Evolutionary conservation across 768 basidiomycete genomes (phyloP), one percentile per base, ranked within the genome.

Genomic region (Candolleomyces aberdarensis): DNA sequence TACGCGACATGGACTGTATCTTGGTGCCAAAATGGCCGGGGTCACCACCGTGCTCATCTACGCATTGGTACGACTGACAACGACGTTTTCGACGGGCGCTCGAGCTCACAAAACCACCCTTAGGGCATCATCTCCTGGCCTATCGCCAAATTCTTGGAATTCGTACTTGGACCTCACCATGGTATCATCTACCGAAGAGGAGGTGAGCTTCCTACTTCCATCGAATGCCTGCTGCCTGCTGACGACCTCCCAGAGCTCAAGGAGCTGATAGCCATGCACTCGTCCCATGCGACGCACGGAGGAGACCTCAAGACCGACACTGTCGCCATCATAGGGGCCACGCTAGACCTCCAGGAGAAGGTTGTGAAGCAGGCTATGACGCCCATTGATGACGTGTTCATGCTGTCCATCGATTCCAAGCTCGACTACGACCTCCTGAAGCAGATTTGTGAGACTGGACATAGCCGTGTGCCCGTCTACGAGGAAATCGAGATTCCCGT

Each of bases 261-360:
- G 67, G 94, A 96, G 69, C 76, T 96, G 29, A 94, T 96, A 60
- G 92, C 92, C 1, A 85, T 96, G 84, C 94, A 96, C 64, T 87
- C 86, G 2, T 84, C 83, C 0, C 80, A 81, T 36, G 87, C 83
- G 5, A 78, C 87, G 0, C 88, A 87, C 60, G 93, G 92, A 13
- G 94, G 94, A 11, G 94, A 96, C 70, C 77, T 96, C 48, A 89
- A 92, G 67, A 83, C 76, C 1, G 94, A 96, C 69, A 96, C 94
- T 0, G 91, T 95, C 55, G 87, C 87, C 1, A 95, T 96, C 71
- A 94, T 95, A 43, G 92, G 93, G 17, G 91, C 91, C 0, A 92
- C 92, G 0, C 83, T 96, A 22, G 94, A 95, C 69, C 73, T 96
- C 14, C 94, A 96, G 69, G 91, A 91, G 67, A 96, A 95, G 69